Conservation (phyloP, 129 eudicot species). For the Cynara cardunculus region DNA sequence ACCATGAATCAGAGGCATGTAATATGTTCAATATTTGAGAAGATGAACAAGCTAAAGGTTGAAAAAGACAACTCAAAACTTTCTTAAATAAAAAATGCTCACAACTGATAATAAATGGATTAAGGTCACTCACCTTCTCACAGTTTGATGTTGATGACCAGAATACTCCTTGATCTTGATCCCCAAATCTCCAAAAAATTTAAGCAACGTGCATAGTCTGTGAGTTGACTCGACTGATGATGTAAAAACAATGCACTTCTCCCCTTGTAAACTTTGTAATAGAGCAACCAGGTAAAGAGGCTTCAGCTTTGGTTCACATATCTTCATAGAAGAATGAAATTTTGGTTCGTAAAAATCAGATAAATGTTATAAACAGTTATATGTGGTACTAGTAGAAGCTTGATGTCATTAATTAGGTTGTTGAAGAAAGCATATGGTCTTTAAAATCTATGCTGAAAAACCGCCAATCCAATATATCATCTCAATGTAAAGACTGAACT, state of each 20-base stretch:
- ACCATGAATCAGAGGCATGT: neutral
- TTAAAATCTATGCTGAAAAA: neutral
- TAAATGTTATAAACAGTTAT: neutral
- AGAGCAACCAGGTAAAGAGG: conserved; percentile 70
- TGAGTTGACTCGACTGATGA: conserved; percentile 84
- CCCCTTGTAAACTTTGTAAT: conserved; percentile 61
- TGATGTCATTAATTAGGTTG: conserved; percentile 1
- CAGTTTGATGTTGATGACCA: conserved; percentile 74
- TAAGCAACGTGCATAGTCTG: conserved; percentile 67
- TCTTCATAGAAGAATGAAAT: conserved; percentile 36
- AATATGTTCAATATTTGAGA: neutral
- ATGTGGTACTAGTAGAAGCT: neutral
- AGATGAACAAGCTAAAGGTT: neutral
- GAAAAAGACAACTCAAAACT: neutral
- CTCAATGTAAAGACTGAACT: neutral
- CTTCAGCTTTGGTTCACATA: conserved; percentile 71
- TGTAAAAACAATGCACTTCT: conserved; percentile 86
- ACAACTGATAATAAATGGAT: neutral
- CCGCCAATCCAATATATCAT: no score
- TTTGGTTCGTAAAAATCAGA: neutral
- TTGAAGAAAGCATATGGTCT: neutral
- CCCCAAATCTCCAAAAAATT: conserved; percentile 58
- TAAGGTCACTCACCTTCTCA: conserved; percentile 55
- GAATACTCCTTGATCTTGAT: conserved; percentile 74
- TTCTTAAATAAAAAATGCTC: neutral